phyloP scores from a whole-genome alignment of 164 flowering plant species.

The Magnolia sinica region DNA sequence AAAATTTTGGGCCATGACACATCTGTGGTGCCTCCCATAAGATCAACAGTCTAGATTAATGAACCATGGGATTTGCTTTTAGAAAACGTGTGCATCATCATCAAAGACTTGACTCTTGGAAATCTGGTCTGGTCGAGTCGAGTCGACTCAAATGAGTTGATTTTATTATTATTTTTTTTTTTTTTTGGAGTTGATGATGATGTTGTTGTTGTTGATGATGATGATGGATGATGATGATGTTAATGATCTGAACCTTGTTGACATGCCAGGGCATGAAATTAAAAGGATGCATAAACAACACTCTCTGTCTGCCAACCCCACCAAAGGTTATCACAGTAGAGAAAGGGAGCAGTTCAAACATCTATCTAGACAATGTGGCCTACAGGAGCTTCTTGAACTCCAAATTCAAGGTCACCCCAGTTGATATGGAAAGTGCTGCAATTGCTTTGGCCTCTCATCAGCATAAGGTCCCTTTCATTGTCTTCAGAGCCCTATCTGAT shows the following conservation, averaged over 20 bases:
- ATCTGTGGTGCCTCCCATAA: too few relatives aligned
- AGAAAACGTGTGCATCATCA: too few relatives aligned
- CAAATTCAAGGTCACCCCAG: conserved; percentile 28
- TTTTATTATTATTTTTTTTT: background rate
- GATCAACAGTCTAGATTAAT: too few relatives aligned
- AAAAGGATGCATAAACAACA: conserved; percentile 40
- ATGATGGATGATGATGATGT: too few relatives aligned
- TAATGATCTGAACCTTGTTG: background rate
- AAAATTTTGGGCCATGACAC: too few relatives aligned
- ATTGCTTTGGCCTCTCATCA: conserved; percentile 35
- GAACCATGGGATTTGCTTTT: too few relatives aligned
- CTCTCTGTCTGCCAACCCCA: conserved; percentile 28
- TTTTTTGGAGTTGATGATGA: background rate
- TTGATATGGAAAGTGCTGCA: conserved; percentile 44
- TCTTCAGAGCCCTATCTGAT: conserved; percentile 36
- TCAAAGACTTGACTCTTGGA: background rate
- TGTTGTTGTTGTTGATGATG: too few relatives aligned
- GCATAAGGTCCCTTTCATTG: conserved; percentile 34
- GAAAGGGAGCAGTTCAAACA: conserved; percentile 31
- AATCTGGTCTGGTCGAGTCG: background rate
- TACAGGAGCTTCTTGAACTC: conserved; percentile 30
- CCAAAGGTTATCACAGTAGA: conserved; percentile 28
- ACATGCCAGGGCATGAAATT: conserved; percentile 39
- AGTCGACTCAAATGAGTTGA: background rate
- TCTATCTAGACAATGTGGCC: conserved; percentile 32